phyloP scores from a whole-genome alignment of 495 filamentous ascomycete genomes.

The Zalerion maritima region DNA sequence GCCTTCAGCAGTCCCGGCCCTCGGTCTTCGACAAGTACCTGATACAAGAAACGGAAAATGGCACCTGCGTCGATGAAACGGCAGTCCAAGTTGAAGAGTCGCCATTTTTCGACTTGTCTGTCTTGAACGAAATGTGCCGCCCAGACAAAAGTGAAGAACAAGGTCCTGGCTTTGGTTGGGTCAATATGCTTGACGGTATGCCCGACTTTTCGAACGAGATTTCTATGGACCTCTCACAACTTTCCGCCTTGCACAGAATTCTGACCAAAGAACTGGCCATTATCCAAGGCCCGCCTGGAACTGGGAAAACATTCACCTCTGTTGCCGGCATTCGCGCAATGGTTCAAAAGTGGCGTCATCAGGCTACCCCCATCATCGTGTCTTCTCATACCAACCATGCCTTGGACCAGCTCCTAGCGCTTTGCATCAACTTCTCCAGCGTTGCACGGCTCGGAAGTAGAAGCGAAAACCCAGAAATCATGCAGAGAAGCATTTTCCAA shows the following conservation, averaged over 20 bases:
- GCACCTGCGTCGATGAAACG: slow-evolving; percentile 13
- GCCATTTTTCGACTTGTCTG: slow-evolving; percentile 20
- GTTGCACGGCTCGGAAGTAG: slow-evolving; percentile 71
- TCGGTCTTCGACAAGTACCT: slow-evolving; percentile 24
- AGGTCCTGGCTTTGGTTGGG: too few relatives aligned
- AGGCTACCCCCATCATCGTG: slow-evolving; percentile 51
- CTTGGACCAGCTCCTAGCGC: slow-evolving; percentile 65
- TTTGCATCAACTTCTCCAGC: slow-evolving; percentile 44
- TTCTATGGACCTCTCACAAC: slow-evolving; percentile 55
- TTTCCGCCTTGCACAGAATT: slow-evolving; percentile 50
- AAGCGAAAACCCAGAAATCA: slow-evolving; percentile 48
- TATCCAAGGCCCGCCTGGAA: slow-evolving; percentile 83
- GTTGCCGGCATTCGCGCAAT: too few relatives aligned
- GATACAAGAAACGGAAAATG: slow-evolving; percentile 27
- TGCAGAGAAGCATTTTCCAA: slow-evolving; percentile 49
- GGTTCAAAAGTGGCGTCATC: too few relatives aligned
- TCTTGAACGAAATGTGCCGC: slow-evolving; percentile 11
- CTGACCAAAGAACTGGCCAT: slow-evolving; percentile 62
- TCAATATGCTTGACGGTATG: slow-evolving; percentile 8
- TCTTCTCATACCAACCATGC: slow-evolving; percentile 90
- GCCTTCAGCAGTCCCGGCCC: slow-evolving; percentile 43
- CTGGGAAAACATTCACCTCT: slow-evolving; percentile 74
- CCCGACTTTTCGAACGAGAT: slow-evolving; percentile 22
- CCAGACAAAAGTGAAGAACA: slow-evolving; percentile 1
- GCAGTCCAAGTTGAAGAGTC: slow-evolving; percentile 17